Conservation (phyloP, 2,329 filamentous ascomycete species). For the Fusarium oxysporum region DNA sequence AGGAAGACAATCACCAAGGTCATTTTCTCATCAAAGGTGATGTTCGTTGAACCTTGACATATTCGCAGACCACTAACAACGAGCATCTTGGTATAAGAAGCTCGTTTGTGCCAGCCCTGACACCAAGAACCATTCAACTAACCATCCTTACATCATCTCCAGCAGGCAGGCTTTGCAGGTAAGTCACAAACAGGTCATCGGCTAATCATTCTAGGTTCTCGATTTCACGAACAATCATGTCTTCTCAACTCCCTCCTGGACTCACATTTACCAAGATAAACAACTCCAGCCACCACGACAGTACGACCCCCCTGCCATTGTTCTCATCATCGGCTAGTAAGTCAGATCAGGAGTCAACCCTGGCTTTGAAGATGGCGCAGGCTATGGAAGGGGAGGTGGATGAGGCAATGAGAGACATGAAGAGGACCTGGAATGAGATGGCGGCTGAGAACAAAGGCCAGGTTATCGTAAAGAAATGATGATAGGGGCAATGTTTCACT, state of each 20-base stretch:
- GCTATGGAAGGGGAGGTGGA: constrained; percentile 18
- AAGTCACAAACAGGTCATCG: neutral
- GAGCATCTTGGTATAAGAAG: constrained; percentile 4
- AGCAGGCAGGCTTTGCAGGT: constrained; percentile 9
- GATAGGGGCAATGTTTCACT: constrained; percentile 8
- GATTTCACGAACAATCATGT: constrained; percentile 9
- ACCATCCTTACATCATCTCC: neutral
- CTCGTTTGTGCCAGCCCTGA: neutral
- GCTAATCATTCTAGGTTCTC: neutral
- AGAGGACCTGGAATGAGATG: constrained; percentile 16
- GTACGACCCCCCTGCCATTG: neutral
- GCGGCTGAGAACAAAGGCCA: neutral
- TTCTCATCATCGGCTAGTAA: neutral
- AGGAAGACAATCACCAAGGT: neutral
- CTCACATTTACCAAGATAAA: neutral
- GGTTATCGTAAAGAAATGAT: neutral
- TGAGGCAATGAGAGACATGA: constrained; percentile 4
- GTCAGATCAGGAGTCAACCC: neutral
- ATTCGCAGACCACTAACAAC: neutral
- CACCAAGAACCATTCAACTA: neutral
- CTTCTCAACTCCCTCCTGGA: neutral
- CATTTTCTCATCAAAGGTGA: neutral
- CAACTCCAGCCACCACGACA: neutral
- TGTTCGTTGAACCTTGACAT: neutral
- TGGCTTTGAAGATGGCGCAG: neutral